These are phyloP conservation scores for Sporothrix curviconia DNA, from an alignment of 2,329 filamentous ascomycete genomes.

Conservation along the genomic window DNA sequence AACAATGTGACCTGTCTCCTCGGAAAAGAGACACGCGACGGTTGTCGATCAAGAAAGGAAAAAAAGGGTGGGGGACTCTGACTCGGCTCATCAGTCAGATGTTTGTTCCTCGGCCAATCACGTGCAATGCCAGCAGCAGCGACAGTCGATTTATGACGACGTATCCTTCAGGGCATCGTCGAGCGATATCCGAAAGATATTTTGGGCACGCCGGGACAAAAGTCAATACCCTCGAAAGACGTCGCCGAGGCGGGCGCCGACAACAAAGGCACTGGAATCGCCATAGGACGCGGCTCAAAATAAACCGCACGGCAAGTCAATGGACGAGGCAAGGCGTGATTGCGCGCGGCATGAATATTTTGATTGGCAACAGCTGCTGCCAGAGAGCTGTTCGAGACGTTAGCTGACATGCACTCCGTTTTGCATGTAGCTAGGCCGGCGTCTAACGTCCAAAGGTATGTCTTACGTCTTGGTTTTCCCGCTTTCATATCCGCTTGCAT, in stretches of 20 bases:
- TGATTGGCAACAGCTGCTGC: background rate
- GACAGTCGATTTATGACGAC: too few species aligned
- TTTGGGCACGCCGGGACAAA: too few species aligned
- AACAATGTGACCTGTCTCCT: background rate
- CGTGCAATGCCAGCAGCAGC: background rate
- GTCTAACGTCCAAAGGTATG: background rate
- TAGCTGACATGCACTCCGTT: background rate
- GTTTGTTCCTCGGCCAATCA: background rate
- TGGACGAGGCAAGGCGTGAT: background rate
- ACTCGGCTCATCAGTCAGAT: too few species aligned
- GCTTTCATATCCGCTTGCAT: background rate
- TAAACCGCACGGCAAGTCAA: too few species aligned
- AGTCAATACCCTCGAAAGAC: too few species aligned
- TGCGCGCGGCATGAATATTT: background rate
- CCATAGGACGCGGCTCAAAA: too few species aligned
- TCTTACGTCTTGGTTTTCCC: background rate
- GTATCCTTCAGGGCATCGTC: too few species aligned
- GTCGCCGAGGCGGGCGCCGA: background rate
- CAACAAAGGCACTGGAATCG: too few species aligned
- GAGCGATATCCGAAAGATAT: too few species aligned
- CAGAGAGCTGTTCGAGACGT: background rate
- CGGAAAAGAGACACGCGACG: background rate
- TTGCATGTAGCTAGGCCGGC: background rate
- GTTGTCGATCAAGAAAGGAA: background rate
- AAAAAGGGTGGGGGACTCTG: background rate